Evolutionary conservation across 352 stramenopile genomes (phyloP), one percentile per base, ranked within the genome.

Genomic region (Phytophthora sojae): DNA sequence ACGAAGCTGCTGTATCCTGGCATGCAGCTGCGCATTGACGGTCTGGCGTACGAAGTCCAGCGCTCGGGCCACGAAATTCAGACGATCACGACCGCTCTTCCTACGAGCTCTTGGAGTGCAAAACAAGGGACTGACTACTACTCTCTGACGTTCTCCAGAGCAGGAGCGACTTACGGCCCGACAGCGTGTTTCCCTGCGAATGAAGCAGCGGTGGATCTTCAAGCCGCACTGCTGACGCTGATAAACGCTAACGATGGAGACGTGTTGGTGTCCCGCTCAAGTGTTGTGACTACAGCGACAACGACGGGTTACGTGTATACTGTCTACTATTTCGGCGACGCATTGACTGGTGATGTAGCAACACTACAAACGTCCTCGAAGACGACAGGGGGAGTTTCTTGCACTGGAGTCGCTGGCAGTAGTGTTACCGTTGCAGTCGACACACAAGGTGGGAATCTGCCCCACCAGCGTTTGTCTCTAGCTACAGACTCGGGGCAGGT

Each of bases 41-140:
- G 89, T 0, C 79, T 96, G n/a, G 79, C 78, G 3, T 99, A 98
- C 69, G 73, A 78, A 0, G 74, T 99, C 1, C 69, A 91, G 45
- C 91, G 86, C 29, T 98, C 95, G 2, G 94, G 96, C 14, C 77
- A 91, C 26, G 96, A 99, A 73, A 79, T 99, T 12, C 96, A 99
- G 60, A 94, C 75, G 0, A 39, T 96, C 6, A 78, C 80, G 0
- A 79, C 84, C 11, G 78, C 79, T 2, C 71, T 85, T 5, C 79
- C 76, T 3, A 63, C 57, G 4, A 58, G 19, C 0, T 77, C 66
- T 12, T 91, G 76, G 76, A 65, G 14, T 19, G 30, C 54, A 23
- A 37, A 26, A 21, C 70, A 67, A 37, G 30, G 61, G 49, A 8
- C 39, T 1, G 26, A 70, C n/a, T 25, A 2, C 7, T 95, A 85